Evolutionary conservation across 805 yeast species (phyloP).

Genomic region (Lachancea thermotolerans): DNA sequence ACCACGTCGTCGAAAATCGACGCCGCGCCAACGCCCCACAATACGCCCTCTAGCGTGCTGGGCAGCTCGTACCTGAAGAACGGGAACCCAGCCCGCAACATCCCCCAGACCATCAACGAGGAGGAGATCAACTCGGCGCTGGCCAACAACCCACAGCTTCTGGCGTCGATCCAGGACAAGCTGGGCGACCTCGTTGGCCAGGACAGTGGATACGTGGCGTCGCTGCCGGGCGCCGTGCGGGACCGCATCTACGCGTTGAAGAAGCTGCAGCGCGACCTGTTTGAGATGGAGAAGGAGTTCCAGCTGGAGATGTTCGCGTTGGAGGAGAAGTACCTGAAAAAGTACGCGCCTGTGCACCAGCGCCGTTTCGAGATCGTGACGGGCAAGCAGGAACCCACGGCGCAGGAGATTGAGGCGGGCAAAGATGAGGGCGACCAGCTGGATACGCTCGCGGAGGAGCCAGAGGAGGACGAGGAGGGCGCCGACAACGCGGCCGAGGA

Average conservation of each 20-base stretch:
- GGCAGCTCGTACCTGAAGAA: conserved; percentile 58
- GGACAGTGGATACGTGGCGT: conserved; percentile 69
- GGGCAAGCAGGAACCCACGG: conserved; percentile 72
- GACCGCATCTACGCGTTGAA: conserved; percentile 77
- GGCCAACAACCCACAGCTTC: conserved; percentile 72
- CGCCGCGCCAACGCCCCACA: conserved; percentile 96
- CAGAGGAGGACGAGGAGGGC: conserved; percentile 35
- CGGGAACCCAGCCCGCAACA: conserved; percentile 45
- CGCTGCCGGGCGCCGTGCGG: conserved; percentile 65
- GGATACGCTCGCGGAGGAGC: conserved; percentile 38
- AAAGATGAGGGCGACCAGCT: conserved; percentile 58
- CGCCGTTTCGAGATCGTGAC: conserved; percentile 63
- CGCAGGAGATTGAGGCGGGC: conserved; percentile 74
- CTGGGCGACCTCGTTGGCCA: conserved; percentile 78
- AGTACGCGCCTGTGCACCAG: conserved; percentile 70
- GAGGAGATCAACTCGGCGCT: conserved; percentile 46
- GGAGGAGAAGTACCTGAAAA: conserved; percentile 68
- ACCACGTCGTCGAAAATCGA: conserved; percentile 67
- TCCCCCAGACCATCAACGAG: conserved; percentile 69
- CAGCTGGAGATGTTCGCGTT: conserved; percentile 81
- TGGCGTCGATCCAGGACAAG: conserved; percentile 86
- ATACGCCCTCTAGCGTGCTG: conserved; percentile 87
- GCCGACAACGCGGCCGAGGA: conserved; percentile 40
- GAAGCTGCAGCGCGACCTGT: conserved; percentile 70
- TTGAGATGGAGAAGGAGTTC: conserved; percentile 81